Evolutionary conservation across 177 flowering plant genomes (phyloP).

Genomic region (Vitis hybrid): DNA sequence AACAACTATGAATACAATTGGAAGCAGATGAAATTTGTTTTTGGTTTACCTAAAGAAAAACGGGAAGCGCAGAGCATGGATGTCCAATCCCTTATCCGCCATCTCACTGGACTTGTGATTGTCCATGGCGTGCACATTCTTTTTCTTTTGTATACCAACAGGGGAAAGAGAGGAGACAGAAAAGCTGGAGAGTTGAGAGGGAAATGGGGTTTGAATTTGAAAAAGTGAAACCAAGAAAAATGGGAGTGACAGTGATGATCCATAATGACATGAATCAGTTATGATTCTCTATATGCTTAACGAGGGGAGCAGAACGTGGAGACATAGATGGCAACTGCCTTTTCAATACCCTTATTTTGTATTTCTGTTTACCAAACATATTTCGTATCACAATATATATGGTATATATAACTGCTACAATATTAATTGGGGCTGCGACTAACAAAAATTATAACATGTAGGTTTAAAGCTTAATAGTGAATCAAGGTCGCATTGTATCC

Average conservation of each 20-base stretch:
- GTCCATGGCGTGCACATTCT: slow-evolving; percentile 30
- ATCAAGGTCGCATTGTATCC: slow-evolving; percentile 12
- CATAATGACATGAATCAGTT: too few relatives aligned
- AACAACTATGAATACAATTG: background rate
- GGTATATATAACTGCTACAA: too few relatives aligned
- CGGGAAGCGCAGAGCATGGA: slow-evolving; percentile 26
- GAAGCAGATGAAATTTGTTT: background rate
- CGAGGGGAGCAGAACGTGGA: too few relatives aligned
- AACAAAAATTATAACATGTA: too few relatives aligned
- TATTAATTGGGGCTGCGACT: too few relatives aligned
- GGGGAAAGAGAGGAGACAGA: slow-evolving; percentile 7
- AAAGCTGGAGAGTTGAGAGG: slow-evolving; percentile 3
- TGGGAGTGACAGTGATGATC: too few relatives aligned
- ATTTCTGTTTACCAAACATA: too few relatives aligned
- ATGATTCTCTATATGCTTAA: too few relatives aligned
- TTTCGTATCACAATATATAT: too few relatives aligned
- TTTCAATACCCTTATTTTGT: too few relatives aligned
- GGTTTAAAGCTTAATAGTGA: background rate
- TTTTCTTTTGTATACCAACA: background rate
- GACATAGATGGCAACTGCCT: too few relatives aligned
- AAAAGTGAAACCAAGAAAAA: background rate
- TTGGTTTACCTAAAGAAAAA: slow-evolving; percentile 19
- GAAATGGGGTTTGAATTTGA: slow-evolving; percentile 28
- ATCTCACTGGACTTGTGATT: slow-evolving; percentile 19
- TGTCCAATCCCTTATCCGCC: slow-evolving; percentile 26